Conservation (phyloP, 352 stramenopile species). For the Globisporangium lucens region DNA sequence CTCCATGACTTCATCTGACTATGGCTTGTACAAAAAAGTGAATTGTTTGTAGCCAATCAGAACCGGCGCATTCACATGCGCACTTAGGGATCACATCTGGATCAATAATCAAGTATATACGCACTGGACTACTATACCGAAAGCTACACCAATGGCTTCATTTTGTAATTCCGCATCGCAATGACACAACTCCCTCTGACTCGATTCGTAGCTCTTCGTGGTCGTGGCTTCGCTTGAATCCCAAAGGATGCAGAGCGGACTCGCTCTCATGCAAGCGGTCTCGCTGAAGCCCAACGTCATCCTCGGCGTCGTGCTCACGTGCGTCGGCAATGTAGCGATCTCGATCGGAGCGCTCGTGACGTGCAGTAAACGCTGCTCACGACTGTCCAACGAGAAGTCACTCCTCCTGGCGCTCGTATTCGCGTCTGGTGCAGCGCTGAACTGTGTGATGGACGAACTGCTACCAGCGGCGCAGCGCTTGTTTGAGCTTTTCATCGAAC, state of each 20-base stretch:
- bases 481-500: background rate
- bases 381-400: background rate
- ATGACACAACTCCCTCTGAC: no score
- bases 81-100: background rate
- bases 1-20: background rate
- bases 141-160: slow-evolving; percentile 1
- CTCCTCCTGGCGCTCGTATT: background rate
- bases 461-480: background rate
- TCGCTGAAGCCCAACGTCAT: background rate
- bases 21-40: background rate
- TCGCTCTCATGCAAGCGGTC: background rate
- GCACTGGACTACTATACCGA: background rate
- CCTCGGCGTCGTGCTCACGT: background rate
- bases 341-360: background rate
- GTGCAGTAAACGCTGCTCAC: background rate
- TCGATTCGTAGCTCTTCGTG: no score
- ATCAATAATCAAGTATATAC: background rate
- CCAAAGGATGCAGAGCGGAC: background rate
- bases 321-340: background rate
- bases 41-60: background rate
- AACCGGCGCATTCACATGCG: no score
- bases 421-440: background rate
- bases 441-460: background rate
- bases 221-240: background rate
- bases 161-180: background rate